Percentiles rank a stretch among this genome's conserved stretches.
Conservation (phyloP, 805 yeast species). For the Candida maltosa region DNA sequence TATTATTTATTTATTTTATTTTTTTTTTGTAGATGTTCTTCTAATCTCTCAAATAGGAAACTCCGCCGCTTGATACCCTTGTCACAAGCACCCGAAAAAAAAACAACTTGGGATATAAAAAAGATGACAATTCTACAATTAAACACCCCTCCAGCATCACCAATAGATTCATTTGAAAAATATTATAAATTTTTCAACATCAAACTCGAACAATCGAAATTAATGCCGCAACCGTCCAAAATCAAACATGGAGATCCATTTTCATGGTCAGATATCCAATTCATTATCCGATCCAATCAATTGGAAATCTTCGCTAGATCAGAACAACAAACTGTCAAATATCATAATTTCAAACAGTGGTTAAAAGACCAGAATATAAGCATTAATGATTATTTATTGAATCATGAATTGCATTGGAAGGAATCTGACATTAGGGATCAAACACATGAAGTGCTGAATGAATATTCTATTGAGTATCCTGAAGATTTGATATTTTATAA, state of each 20-base stretch:
- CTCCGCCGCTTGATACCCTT: no score
- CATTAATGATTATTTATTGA: conserved; percentile 48
- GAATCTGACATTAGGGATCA: conserved; percentile 17
- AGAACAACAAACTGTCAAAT: conserved; percentile 37
- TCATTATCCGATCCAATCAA: conserved; percentile 37
- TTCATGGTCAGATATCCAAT: conserved; percentile 42
- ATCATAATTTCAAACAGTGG: conserved; percentile 42
- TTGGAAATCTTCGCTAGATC: conserved; percentile 51
- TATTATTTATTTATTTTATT: no score
- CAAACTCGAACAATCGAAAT: conserved; percentile 23
- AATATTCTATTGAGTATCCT: conserved; percentile 9
- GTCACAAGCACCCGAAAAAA: no score
- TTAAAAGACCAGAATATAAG: conserved; percentile 33
- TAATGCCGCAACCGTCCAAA: conserved; percentile 37
- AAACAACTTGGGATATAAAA: no score
- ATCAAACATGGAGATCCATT: conserved; percentile 31
- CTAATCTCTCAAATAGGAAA: no score
- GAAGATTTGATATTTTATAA: conserved; percentile 42
- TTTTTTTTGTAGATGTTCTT: no score
- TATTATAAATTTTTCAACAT: conserved; percentile 10
- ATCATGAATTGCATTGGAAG: conserved; percentile 51
- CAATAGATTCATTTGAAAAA: conserved; percentile 5
- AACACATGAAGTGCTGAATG: conserved; percentile 10
- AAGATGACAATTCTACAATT: no score
- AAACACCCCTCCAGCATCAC: conserved; percentile 10